These are phyloP conservation scores for Peterozyma xylosa DNA, from an alignment of 805 yeast species.

Conservation along the genomic window DNA sequence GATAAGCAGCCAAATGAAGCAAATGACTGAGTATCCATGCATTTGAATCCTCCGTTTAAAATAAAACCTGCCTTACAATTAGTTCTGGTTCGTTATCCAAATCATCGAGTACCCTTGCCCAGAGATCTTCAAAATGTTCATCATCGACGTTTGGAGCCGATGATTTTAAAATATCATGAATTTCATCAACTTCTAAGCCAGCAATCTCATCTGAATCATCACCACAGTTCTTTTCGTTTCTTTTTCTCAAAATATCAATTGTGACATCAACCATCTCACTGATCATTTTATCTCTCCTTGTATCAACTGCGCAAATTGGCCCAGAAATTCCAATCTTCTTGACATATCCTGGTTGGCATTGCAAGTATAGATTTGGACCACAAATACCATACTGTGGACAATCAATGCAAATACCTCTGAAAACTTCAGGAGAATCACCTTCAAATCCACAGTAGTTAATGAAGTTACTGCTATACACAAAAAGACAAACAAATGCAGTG, in stretches of 20 bases:
- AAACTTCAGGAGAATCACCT: conserved; percentile 30
- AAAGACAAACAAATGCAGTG: conserved; percentile 18
- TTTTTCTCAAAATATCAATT: conserved; percentile 54
- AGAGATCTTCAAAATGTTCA: conserved; percentile 68
- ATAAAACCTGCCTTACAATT: conserved; percentile 69
- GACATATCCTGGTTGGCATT: conserved; percentile 65
- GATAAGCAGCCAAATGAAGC: neutral
- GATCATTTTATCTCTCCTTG: conserved; percentile 59
- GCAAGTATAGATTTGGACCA: conserved; percentile 46
- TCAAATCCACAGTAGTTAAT: conserved; percentile 24
- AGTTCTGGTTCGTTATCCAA: conserved; percentile 62
- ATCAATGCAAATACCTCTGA: conserved; percentile 57
- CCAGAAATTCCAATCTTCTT: conserved; percentile 52
- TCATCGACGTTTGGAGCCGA: conserved; percentile 38
- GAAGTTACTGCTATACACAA: conserved; percentile 17
- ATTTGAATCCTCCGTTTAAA: conserved; percentile 11
- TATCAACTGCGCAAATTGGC: conserved; percentile 67
- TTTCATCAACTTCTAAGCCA: conserved; percentile 41
- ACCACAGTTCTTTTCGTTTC: conserved; percentile 65
- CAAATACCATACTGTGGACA: conserved; percentile 85
- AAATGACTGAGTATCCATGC: neutral
- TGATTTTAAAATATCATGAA: conserved; percentile 42
- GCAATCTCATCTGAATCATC: conserved; percentile 34
- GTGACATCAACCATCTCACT: conserved; percentile 61
- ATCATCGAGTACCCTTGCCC: conserved; percentile 58